phyloP scores from a whole-genome alignment of 2,329 filamentous ascomycete genomes.

The Didymella pinodella region DNA sequence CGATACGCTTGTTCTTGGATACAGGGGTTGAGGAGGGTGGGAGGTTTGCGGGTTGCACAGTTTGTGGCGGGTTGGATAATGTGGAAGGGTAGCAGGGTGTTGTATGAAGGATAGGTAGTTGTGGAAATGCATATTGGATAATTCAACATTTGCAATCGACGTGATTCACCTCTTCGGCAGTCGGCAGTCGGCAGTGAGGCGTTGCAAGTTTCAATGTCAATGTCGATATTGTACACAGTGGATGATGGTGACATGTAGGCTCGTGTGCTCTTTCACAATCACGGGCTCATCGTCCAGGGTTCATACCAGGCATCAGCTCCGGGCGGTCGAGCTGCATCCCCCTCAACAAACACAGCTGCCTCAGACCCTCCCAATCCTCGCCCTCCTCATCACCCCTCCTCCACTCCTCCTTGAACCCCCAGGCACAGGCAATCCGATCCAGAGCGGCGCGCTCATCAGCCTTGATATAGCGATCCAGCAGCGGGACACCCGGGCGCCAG shows the following conservation, averaged over 20 bases:
- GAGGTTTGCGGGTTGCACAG: background rate
- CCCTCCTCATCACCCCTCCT: conserved; percentile 90
- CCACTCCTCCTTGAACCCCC: conserved; percentile 86
- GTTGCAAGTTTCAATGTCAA: too few species aligned
- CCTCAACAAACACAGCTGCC: conserved; percentile 81
- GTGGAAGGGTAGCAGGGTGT: background rate
- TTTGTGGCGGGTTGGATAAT: background rate
- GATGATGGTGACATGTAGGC: too few species aligned
- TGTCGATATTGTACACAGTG: too few species aligned
- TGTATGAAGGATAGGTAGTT: conserved; percentile 8
- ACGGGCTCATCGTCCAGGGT: conserved; percentile 44
- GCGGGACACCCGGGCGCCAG: conserved; percentile 82
- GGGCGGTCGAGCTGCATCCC: conserved; percentile 91
- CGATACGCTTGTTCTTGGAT: conserved; percentile 13
- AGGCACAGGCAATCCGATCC: conserved; percentile 84
- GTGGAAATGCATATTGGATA: conserved; percentile 14
- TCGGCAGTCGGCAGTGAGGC: too few species aligned
- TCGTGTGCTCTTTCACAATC: too few species aligned
- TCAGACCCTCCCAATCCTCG: conserved; percentile 84
- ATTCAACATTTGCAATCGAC: background rate
- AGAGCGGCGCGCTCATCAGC: conserved; percentile 90
- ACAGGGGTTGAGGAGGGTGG: background rate
- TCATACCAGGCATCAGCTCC: conserved; percentile 93
- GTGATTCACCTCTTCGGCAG: background rate
- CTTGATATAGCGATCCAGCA: conserved; percentile 82